Evolutionary conservation across 352 stramenopile genomes (phyloP).

Genomic region (Globisporangium spinosum): DNA sequence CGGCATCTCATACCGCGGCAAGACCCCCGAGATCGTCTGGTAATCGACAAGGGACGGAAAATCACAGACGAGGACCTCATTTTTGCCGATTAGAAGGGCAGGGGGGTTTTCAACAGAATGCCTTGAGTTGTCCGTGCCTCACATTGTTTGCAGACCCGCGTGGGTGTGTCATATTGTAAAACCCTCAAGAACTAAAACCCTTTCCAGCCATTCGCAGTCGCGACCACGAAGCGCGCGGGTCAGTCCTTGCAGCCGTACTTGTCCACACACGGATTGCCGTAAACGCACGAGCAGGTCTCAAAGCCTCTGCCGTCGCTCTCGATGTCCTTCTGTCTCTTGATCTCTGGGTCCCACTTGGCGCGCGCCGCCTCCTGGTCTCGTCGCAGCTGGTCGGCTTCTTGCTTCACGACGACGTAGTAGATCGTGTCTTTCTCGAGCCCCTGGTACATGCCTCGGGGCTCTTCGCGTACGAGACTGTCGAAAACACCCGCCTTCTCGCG

Average conservation of each 20-base stretch:
- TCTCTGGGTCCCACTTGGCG: constrained; percentile 36
- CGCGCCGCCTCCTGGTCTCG: constrained; percentile 63
- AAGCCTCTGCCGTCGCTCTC: constrained; percentile 65
- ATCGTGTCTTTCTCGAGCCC: constrained; percentile 56
- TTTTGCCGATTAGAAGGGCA: not conserved
- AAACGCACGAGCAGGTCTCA: constrained; percentile 87
- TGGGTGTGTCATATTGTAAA: not conserved
- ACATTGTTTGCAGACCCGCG: not conserved
- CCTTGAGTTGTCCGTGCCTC: not conserved
- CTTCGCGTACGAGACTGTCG: constrained; percentile 61
- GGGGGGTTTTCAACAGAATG: not conserved
- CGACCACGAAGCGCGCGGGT: constrained; percentile 79
- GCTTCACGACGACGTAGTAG: constrained; percentile 85
- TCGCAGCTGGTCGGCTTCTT: constrained; percentile 66
- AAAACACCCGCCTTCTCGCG: constrained; percentile 46
- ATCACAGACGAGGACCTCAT: not conserved
- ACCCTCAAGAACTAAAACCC: constrained; percentile 25
- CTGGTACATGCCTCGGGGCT: constrained; percentile 67
- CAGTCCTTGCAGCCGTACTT: constrained; percentile 90
- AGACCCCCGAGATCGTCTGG: constrained; percentile 22
- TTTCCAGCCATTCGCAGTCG: constrained; percentile 88
- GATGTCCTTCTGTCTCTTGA: constrained; percentile 31
- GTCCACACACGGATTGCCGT: constrained; percentile 88
- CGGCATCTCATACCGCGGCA: constrained; percentile 62
- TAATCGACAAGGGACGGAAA: not conserved